Evolutionary conservation across 2,329 filamentous ascomycete genomes (phyloP).

Genomic region (Triangularia setosa): DNA sequence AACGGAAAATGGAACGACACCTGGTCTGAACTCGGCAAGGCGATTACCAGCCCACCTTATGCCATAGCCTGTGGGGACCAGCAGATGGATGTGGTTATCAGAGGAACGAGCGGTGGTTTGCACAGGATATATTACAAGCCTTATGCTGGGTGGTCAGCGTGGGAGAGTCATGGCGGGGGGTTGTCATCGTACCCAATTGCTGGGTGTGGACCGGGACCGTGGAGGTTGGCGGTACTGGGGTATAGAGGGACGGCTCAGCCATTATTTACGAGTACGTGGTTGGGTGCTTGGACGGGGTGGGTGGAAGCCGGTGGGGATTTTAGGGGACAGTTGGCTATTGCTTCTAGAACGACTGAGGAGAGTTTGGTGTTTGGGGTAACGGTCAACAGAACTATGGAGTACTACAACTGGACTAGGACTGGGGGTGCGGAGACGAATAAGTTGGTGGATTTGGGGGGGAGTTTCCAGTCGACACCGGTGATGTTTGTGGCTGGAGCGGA

Average conservation of each 20-base stretch:
- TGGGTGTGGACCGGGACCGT: background rate
- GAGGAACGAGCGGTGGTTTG: background rate
- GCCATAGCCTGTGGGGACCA: background rate
- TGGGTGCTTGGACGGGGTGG: background rate
- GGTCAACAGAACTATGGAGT: background rate
- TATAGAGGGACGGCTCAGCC: background rate
- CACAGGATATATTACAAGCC: background rate
- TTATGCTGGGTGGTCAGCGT: background rate
- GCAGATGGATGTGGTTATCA: background rate
- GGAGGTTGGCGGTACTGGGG: background rate
- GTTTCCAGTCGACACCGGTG: background rate
- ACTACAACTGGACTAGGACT: conserved; percentile 2
- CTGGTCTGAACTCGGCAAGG: background rate
- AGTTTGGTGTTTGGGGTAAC: conserved; percentile 3
- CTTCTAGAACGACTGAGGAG: background rate
- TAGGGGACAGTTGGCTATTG: background rate
- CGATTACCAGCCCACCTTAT: background rate
- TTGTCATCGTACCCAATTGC: background rate
- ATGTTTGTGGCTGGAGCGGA: background rate
- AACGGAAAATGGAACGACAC: background rate
- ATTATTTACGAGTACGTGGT: background rate
- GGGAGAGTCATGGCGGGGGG: background rate
- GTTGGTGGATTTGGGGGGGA: background rate
- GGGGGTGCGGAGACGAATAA: background rate
- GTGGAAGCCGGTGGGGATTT: background rate